Evolutionary conservation across 1,139 yeast species (phyloP).

Genomic region (Magnusiomyces magnusii): DNA sequence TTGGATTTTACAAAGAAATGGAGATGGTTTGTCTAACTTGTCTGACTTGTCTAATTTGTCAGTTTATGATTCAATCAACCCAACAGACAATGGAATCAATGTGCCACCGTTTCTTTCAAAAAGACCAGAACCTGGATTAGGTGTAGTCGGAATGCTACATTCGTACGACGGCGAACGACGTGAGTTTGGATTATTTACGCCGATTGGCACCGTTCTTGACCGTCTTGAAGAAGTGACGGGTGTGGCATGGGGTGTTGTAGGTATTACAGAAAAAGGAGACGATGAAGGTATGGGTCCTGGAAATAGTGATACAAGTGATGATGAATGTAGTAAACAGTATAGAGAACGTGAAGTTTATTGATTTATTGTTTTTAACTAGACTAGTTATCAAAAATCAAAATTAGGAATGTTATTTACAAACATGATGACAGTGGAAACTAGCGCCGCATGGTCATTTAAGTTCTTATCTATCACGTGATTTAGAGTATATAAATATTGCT

Average conservation of each 20-base stretch:
- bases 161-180: conserved; percentile 87
- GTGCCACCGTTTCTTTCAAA: background rate
- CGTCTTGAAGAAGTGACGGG: conserved; percentile 73
- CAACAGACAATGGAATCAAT: no score
- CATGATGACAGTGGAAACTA: no score
- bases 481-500: background rate
- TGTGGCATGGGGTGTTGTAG: conserved; percentile 81
- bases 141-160: conserved; percentile 90
- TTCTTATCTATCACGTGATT: background rate
- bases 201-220: conserved; percentile 62
- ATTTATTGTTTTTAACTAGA: no score
- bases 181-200: conserved; percentile 86
- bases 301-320: conserved; percentile 25
- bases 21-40: no score
- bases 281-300: background rate
- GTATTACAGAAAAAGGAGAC: conserved; percentile 36
- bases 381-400: no score
- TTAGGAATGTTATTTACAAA: no score
- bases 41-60: background rate
- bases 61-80: background rate
- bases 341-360: background rate
- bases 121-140: conserved; percentile 50
- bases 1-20: conserved; percentile 51
- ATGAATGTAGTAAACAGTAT: conserved; percentile 9
- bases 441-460: background rate